Conservation (phyloP, 1,139 yeast genomes). For the Taphrina populina region DNA sequence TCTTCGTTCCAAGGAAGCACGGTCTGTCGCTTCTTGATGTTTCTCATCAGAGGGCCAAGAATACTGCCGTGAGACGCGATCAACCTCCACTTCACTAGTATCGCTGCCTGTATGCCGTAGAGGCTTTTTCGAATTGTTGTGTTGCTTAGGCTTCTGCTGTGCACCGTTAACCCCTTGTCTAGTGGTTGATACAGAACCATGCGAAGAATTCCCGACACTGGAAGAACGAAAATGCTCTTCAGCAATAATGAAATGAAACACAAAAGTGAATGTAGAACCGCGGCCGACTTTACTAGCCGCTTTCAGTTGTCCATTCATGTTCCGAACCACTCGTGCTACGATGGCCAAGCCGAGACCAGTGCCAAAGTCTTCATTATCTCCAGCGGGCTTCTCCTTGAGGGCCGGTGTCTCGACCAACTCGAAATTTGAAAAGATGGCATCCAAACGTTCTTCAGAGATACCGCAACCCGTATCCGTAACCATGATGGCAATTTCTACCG, state of each 20-base stretch:
- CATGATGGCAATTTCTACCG: constrained; percentile 61
- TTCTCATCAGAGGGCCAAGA: constrained; percentile 23
- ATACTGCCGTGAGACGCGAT: neutral
- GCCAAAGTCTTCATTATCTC: constrained; percentile 6
- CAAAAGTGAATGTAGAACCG: constrained; percentile 30
- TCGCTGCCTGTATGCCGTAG: constrained; percentile 8
- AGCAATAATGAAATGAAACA: constrained; percentile 16
- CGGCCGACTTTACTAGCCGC: constrained; percentile 28
- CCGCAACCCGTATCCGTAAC: constrained; percentile 51
- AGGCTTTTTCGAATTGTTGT: no score
- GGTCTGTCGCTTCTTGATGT: constrained; percentile 9
- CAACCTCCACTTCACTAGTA: constrained; percentile 16
- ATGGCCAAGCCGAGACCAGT: constrained; percentile 33
- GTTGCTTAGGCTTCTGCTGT: no score
- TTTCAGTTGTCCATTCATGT: constrained; percentile 31
- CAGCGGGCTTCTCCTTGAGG: constrained; percentile 8
- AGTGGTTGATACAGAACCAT: constrained; percentile 1
- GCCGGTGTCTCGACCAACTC: constrained; percentile 14
- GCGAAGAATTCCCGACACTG: neutral
- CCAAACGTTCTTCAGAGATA: constrained; percentile 23
- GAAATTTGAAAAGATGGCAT: constrained; percentile 29
- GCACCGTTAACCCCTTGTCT: constrained; percentile 1
- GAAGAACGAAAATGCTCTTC: constrained; percentile 4
- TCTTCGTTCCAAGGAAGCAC: no score
- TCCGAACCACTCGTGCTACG: constrained; percentile 33